A percentile compares a stretch with the other conserved stretches of the same genome.
Evolutionary conservation across 257 asterid species (phyloP).

Genomic region (Solanum lycopersicoides): DNA sequence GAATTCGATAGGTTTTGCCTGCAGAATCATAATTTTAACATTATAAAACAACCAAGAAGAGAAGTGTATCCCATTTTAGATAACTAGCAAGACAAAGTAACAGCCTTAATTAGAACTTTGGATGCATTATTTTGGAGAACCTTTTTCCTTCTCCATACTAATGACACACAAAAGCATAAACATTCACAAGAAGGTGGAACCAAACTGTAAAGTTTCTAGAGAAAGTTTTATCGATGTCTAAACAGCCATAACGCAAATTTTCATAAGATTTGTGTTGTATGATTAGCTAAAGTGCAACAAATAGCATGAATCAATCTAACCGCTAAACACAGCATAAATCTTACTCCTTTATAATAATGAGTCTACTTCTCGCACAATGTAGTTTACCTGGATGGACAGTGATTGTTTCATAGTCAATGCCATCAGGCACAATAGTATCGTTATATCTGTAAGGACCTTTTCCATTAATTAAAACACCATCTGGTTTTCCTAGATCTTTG

Average conservation of each 20-base stretch:
- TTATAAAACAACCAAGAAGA: neutral
- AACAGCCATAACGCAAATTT: neutral
- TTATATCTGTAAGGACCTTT: slow-evolving; percentile 94
- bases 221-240: neutral
- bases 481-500: slow-evolving; percentile 86
- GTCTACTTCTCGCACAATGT: neutral
- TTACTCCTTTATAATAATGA: neutral
- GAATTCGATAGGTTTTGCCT: slow-evolving; percentile 85
- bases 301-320: neutral
- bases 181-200: neutral
- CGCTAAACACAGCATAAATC: neutral
- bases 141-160: neutral
- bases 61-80: neutral
- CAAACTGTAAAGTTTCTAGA: neutral
- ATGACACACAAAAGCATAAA: neutral
- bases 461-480: slow-evolving; percentile 92
- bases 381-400: slow-evolving; percentile 70
- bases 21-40: slow-evolving; percentile 13
- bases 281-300: neutral
- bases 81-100: neutral
- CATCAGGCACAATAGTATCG: slow-evolving; percentile 70
- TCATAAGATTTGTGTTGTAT: neutral
- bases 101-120: neutral
- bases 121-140: neutral
- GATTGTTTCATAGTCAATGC: slow-evolving; percentile 67